Percentiles rank a stretch among this genome's conserved stretches.
Conservation (phyloP, 192 early-diverging fungal genomes). For the Umbelopsis ramanniana region DNA sequence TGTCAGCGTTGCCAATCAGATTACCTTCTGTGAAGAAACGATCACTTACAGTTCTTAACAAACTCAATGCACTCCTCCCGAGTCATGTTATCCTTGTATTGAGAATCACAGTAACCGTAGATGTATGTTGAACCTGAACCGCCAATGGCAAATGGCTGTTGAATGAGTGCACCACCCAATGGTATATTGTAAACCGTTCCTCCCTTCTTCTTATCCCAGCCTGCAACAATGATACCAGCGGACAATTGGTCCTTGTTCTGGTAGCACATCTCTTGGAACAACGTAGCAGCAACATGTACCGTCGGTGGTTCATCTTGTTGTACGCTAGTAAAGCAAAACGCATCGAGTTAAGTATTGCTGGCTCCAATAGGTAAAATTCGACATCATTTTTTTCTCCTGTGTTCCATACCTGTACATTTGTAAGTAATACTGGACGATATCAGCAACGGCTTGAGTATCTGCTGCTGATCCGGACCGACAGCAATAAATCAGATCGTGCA, state of each 20-base stretch:
- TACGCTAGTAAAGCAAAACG: constrained; percentile 55
- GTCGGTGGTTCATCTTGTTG: constrained; percentile 84
- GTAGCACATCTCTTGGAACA: constrained; percentile 96
- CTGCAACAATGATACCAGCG: constrained; percentile 97
- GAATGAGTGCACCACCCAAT: constrained; percentile 91
- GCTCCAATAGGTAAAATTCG: background rate
- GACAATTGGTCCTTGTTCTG: constrained; percentile 86
- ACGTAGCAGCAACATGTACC: constrained; percentile 82
- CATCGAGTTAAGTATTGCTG: too few relatives aligned
- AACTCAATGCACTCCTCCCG: constrained; percentile 89
- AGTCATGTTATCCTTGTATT: constrained; percentile 80
- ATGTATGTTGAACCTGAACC: constrained; percentile 97
- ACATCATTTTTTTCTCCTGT: background rate
- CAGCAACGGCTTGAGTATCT: constrained; percentile 98
- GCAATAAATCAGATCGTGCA: constrained; percentile 96
- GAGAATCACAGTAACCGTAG: constrained; percentile 97
- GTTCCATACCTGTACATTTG: constrained; percentile 80
- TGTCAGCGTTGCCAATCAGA: background rate
- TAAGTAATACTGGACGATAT: constrained; percentile 96
- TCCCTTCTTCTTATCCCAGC: constrained; percentile 93
- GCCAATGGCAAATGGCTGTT: constrained; percentile 90
- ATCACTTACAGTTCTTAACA: constrained; percentile 88
- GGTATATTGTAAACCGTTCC: constrained; percentile 89
- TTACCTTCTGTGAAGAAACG: background rate
- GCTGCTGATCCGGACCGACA: constrained; percentile 98